Base-by-base conservation (phyloP, 2,329 filamentous ascomycete species). In the Fusarium ramigenum region DNA sequence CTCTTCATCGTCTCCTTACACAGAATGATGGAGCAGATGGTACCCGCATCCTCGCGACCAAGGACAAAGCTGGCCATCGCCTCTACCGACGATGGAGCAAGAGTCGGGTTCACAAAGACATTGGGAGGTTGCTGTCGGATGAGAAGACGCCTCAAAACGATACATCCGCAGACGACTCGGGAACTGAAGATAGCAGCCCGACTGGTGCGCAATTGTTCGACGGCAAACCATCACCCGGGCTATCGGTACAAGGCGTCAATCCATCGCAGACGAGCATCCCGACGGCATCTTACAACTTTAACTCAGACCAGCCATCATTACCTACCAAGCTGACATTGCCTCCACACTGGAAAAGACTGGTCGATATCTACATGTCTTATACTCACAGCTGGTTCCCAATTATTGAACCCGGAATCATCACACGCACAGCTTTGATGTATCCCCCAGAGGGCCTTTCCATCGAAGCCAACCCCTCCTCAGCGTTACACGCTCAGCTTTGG, bases 311-410 rank as follows among this genome's bases (percentile, higher is more conserved):
- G 23, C 53, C 64, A 34, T 44, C 44, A 18, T 23, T 49, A 34
- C 60, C 72, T 70, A 57, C 64, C 59, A 81, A 70, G 63, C 66
- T 79, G 44, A 75, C 77, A 44, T 82, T 92, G 1, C 90, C 87
- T 21, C 77, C 80, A 21, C 87, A 89, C 76, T 88, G 86, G 78
- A 90, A 85, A 83, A 84, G 87, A 5, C 85, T 95, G 8, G 82
- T 95, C 43, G 91, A 94, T 73, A 86, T 92, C 9, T 95, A 94
- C 78, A 93, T 93, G 67, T 89, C 92, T 3, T 93, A 93, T 75
- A 93, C 91, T 0, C 92, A 95, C 78, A 90, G 88, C 60, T 95
- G 93, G 93, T 86, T 95, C 32, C 93, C 93, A 0, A 90, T 95
- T 32, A 84, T 92, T 16, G 91, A 94, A 71, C 92, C 91, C 70